Evolutionary conservation across 768 basidiomycete genomes (phyloP).

Genomic region (Lentinula detonsa): DNA sequence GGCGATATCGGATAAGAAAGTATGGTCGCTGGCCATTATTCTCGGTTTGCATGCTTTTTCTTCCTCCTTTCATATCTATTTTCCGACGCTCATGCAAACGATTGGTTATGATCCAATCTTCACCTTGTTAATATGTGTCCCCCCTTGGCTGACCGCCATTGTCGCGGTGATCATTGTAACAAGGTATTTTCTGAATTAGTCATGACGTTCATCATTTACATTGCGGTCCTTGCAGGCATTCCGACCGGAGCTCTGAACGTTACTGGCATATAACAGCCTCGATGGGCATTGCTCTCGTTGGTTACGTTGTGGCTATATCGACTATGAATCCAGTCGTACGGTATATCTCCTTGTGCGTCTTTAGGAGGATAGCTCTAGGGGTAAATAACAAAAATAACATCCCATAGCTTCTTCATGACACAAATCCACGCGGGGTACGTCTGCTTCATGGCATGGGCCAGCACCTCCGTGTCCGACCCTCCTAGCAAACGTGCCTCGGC

Average conservation of each 20-base stretch:
- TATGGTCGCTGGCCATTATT: conserved; percentile 53
- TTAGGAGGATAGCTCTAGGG: not conserved
- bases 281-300: conserved; percentile 54
- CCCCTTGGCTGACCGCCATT: conserved; percentile 65
- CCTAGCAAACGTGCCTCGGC: conserved; percentile 81
- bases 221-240: conserved; percentile 39
- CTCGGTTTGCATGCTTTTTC: conserved; percentile 40
- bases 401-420: conserved; percentile 66
- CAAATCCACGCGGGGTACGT: conserved; percentile 71
- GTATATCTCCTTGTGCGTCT: conserved; percentile 56
- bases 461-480: conserved; percentile 48
- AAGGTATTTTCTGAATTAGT: conserved; percentile 25
- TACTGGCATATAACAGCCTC: conserved; percentile 59
- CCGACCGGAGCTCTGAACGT: conserved; percentile 65
- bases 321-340: conserved; percentile 58
- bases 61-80: conserved; percentile 51
- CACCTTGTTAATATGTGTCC: conserved; percentile 54
- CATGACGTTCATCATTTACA: not conserved
- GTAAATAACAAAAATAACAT: not conserved
- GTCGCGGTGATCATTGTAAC: conserved; percentile 47
- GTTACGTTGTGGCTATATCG: conserved; percentile 59
- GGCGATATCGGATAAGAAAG: conserved; percentile 58
- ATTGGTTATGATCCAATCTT: conserved; percentile 44
- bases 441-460: conserved; percentile 51
- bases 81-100: conserved; percentile 54